phyloP scores from a whole-genome alignment of 2,329 filamentous ascomycete species.

The Nemania sp. region DNA sequence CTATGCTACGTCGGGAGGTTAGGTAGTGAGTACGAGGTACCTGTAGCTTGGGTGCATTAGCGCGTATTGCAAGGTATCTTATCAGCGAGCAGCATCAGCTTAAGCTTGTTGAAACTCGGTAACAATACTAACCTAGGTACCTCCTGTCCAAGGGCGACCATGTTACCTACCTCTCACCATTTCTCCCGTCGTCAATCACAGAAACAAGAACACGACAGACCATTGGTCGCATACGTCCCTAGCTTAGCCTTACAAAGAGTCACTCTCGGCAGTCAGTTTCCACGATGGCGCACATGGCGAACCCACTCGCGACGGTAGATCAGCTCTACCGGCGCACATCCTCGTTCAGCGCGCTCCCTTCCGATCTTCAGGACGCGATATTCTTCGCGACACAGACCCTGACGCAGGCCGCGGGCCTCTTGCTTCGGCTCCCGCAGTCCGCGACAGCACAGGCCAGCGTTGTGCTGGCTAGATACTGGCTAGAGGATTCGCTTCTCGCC shows the following conservation, averaged over 20 bases:
- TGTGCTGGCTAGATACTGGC: conserved; percentile 80
- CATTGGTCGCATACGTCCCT: no score
- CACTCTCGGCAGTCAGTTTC: no score
- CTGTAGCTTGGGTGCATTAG: no score
- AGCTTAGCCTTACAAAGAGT: no score
- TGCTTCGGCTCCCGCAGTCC: conserved; percentile 83
- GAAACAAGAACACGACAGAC: not conserved
- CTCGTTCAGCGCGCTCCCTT: conserved; percentile 62
- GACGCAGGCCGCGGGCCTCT: conserved; percentile 77
- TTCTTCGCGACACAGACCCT: conserved; percentile 73
- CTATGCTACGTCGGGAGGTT: not conserved
- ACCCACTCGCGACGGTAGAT: conserved; percentile 72
- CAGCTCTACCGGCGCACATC: conserved; percentile 64
- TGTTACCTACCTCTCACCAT: not conserved
- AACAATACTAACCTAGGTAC: no score
- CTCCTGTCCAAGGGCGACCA: no score
- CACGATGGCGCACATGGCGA: conserved; percentile 66
- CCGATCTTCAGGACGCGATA: conserved; percentile 71
- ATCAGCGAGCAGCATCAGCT: no score
- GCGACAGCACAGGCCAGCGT: conserved; percentile 85
- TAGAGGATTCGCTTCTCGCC: conserved; percentile 59
- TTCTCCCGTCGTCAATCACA: not conserved
- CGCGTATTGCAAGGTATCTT: no score
- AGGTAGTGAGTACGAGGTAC: not conserved
- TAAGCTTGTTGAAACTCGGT: no score